Base-by-base conservation (phyloP, 1,139 yeast species). In the Yamadazyma taylorii region DNA sequence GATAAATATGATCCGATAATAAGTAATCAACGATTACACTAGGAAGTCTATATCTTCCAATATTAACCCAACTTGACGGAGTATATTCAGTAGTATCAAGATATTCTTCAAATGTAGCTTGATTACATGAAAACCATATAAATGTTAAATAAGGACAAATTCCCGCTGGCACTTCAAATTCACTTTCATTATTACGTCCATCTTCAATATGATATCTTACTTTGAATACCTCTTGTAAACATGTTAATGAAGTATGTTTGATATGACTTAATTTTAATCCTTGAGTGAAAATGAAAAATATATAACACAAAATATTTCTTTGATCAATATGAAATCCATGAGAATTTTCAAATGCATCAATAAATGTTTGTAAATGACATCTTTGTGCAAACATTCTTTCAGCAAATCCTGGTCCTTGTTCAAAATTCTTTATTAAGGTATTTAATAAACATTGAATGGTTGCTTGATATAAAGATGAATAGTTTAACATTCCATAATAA, bases 251-350 rank as follows among this genome's bases (percentile, higher is more conserved):
- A 2, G 70, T 62, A n/a, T 74, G 75, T 41, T 78, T 75, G 17
- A 85, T 72, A 38, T 76, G 78, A 3, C 90, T 78, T 10, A 78
- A 62, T 34, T 78, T 77, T 39, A 86, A 61, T 0, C 95, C 96
- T 51, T 76, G 80, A 2, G 79, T 63, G 22, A 81, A 61, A 11
- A 76, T 56, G 34, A 72, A 69, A 33, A 80, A 62, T 16, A 86
- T 55, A 17, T 79, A 69, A 24, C 73, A 69, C 38, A 85, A 82
- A 49, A 85, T 74, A 51, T 76, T 80, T 3, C 66, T 66, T 29
- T 54, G 56, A 0, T 63, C 57, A 21, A 84, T 57, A 17, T 59
- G 52, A 21, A 79, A 55, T 3, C 63, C 66, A 34, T 73, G 73
- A 13, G 65, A 42, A 0, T 52, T 49, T 49, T 84, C 92, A 45